These are phyloP conservation scores for Zymoseptoria crescenta DNA, from an alignment of 2,329 filamentous ascomycete genomes.

Conservation along the genomic window DNA sequence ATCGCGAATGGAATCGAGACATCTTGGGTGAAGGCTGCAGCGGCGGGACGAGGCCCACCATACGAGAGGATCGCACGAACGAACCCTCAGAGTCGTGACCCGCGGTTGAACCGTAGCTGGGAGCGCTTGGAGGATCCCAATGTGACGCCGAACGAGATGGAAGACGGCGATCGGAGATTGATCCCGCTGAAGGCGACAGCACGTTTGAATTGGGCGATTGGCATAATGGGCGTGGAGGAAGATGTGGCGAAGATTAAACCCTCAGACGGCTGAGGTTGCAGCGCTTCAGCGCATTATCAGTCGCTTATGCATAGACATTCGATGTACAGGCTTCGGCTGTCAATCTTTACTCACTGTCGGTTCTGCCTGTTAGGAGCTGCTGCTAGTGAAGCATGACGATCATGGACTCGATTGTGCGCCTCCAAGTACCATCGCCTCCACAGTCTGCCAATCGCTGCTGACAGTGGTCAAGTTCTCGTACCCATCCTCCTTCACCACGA, in stretches of 20 bases:
- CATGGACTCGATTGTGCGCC: neutral
- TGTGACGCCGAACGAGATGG: constrained; percentile 17
- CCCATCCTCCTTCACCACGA: constrained; percentile 69
- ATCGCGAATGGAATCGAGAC: constrained; percentile 81
- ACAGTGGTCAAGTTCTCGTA: constrained; percentile 78
- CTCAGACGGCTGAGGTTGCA: neutral
- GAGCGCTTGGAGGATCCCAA: constrained; percentile 25
- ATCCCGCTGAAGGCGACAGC: constrained; percentile 57
- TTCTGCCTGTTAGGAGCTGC: neutral
- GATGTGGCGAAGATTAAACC: constrained; percentile 45
- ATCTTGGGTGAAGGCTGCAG: constrained; percentile 68
- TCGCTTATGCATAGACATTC: neutral
- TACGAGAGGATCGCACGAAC: constrained; percentile 47
- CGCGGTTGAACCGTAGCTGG: constrained; percentile 27
- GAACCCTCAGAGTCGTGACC: constrained; percentile 22
- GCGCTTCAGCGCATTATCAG: neutral
- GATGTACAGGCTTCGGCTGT: neutral
- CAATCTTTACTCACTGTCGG: neutral
- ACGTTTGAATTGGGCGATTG: constrained; percentile 67
- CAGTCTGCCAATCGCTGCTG: constrained; percentile 49
- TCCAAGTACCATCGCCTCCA: constrained; percentile 16
- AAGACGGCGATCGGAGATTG: constrained; percentile 41
- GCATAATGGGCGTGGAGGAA: constrained; percentile 67
- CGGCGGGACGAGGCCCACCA: constrained; percentile 65
- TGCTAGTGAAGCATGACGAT: neutral